phyloP scores from a whole-genome alignment of 1,284 basidiomycete genomes.

The Papiliotrema nemorosa region DNA sequence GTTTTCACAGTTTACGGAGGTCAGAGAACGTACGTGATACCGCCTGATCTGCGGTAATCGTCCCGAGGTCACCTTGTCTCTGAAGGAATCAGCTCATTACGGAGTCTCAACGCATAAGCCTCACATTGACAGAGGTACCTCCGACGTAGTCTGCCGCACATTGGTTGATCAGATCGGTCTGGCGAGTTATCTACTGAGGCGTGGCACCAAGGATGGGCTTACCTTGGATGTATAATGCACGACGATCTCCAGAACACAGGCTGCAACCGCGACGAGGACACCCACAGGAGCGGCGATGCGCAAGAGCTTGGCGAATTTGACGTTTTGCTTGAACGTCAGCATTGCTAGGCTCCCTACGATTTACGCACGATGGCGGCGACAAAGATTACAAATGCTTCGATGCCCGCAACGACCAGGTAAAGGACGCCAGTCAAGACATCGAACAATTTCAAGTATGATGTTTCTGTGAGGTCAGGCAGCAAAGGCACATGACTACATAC shows the following conservation, averaged over 20 bases:
- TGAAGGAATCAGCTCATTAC: neutral
- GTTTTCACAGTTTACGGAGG: neutral
- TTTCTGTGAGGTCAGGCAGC: constrained; percentile 7
- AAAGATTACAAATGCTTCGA: constrained; percentile 60
- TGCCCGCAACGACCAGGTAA: constrained; percentile 54
- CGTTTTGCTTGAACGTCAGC: constrained; percentile 56
- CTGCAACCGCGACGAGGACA: constrained; percentile 56
- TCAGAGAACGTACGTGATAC: neutral
- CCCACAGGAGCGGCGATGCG: constrained; percentile 57
- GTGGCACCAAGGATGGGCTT: neutral
- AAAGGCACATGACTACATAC: constrained; percentile 13
- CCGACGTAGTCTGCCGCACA: constrained; percentile 54
- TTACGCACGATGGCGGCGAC: constrained; percentile 58
- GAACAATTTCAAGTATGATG: constrained; percentile 21
- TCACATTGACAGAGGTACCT: constrained; percentile 31
- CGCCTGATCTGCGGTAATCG: too few relatives aligned
- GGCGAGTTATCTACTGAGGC: neutral
- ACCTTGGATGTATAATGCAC: constrained; percentile 67
- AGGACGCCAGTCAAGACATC: constrained; percentile 35
- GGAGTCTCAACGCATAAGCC: constrained; percentile 5
- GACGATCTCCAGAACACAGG: constrained; percentile 59
- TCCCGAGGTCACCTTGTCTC: too few relatives aligned
- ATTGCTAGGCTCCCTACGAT: neutral
- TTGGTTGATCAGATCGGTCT: constrained; percentile 56
- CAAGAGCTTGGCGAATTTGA: constrained; percentile 58